Percentiles rank a stretch among this genome's conserved stretches.
Conservation (phyloP, 163 green algal species). For the Chlorella variabilis region DNA sequence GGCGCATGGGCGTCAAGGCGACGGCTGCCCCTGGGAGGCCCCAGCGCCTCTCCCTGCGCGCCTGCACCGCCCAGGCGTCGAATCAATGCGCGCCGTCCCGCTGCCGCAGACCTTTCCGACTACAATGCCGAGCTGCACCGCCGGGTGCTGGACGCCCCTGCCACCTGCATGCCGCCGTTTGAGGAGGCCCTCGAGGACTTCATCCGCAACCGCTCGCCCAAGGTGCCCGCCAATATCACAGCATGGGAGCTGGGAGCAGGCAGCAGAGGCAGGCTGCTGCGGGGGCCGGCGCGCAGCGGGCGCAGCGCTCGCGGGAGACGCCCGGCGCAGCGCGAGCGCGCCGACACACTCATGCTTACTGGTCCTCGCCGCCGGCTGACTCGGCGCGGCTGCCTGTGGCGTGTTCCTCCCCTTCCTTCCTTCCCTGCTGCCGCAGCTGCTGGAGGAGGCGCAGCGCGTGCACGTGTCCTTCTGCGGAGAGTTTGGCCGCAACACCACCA, state of each 20-base stretch:
- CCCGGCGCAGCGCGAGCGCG: too few relatives aligned
- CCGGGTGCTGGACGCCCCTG: conserved; percentile 74
- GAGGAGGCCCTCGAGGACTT: conserved; percentile 89
- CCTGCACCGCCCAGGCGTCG: background rate
- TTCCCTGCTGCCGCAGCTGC: conserved; percentile 14
- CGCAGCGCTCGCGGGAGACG: too few relatives aligned
- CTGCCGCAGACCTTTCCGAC: conserved; percentile 55
- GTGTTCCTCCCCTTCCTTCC: background rate
- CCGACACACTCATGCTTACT: too few relatives aligned
- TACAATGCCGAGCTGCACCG: conserved; percentile 67
- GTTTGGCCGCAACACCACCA: conserved; percentile 82
- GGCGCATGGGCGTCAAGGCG: too few relatives aligned
- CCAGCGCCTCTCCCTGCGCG: background rate
- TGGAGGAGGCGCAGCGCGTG: conserved; percentile 59
- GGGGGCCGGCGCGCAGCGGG: too few relatives aligned
- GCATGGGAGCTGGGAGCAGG: too few relatives aligned
- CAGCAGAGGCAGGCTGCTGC: too few relatives aligned
- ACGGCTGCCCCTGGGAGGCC: too few relatives aligned
- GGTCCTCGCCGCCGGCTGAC: too few relatives aligned
- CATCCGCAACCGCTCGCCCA: conserved; percentile 59
- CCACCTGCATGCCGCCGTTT: conserved; percentile 83
- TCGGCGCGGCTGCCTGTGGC: too few relatives aligned
- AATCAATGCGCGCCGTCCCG: background rate
- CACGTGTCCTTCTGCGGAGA: conserved; percentile 87
- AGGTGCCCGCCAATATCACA: too few relatives aligned